These are phyloP conservation scores for Epichloe uncinata DNA, from an alignment of 2,329 filamentous ascomycete species.

Conservation along the genomic window DNA sequence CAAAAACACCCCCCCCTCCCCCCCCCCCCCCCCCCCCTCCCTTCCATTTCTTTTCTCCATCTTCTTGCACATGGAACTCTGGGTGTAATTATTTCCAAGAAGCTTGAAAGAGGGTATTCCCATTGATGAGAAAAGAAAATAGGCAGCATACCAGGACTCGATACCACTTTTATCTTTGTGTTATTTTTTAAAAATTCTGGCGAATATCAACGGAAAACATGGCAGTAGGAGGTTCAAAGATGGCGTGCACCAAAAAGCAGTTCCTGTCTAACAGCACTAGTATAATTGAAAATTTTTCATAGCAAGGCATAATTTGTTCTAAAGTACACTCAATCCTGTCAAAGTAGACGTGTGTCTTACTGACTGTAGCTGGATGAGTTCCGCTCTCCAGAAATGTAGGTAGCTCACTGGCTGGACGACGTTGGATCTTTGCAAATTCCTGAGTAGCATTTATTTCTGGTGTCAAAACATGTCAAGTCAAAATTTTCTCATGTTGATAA, in stretches of 20 bases:
- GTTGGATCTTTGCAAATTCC: no score
- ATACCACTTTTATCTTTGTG: slow-evolving; percentile 3
- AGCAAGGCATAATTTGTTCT: no score
- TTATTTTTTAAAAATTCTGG: not conserved
- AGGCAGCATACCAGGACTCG: not conserved
- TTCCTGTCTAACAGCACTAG: not conserved
- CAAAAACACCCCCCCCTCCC: no score
- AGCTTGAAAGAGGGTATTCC: not conserved
- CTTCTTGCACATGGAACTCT: slow-evolving; percentile 7
- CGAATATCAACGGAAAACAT: not conserved
- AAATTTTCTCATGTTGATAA: no score
- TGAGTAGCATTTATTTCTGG: no score
- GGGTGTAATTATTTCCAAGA: not conserved
- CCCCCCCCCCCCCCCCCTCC: no score
- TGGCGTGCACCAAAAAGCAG: not conserved
- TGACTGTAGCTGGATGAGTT: no score
- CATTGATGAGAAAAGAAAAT: not conserved
- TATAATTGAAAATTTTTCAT: not conserved
- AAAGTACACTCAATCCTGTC: no score
- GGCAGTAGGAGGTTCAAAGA: not conserved
- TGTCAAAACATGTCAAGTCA: no score
- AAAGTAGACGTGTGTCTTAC: no score
- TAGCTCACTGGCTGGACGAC: no score
- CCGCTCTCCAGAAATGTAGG: no score
- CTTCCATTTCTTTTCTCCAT: not conserved